These are phyloP conservation scores for Septoria linicola DNA, from an alignment of 2,329 filamentous ascomycete species.

Conservation along the genomic window DNA sequence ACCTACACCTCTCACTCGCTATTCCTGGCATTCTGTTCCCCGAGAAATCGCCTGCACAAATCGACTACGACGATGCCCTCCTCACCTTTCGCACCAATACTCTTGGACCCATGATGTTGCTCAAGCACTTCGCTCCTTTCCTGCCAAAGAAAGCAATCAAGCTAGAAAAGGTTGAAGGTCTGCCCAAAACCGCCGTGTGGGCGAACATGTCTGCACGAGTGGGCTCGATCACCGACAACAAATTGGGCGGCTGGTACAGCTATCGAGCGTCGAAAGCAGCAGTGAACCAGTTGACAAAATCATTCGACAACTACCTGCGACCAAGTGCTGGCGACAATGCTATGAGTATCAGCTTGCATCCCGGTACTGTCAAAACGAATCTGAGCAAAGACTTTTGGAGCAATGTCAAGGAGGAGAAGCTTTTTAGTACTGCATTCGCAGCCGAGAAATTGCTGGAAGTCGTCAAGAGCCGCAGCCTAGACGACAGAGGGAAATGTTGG, in stretches of 20 bases:
- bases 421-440: constrained; percentile 67
- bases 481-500: constrained; percentile 63
- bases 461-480: constrained; percentile 47
- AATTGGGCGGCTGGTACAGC: constrained; percentile 75
- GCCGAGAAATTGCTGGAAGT: constrained; percentile 65
- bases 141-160: constrained; percentile 60
- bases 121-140: constrained; percentile 72
- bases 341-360: constrained; percentile 70
- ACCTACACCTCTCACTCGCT: constrained; percentile 68
- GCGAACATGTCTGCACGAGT: constrained; percentile 77
- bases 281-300: constrained; percentile 69
- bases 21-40: constrained; percentile 71
- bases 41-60: constrained; percentile 67
- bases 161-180: constrained; percentile 34
- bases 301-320: constrained; percentile 66
- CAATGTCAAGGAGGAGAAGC: constrained; percentile 58
- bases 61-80: constrained; percentile 62
- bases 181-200: constrained; percentile 60
- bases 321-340: constrained; percentile 60
- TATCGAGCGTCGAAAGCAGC: constrained; percentile 76
- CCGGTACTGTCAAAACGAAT: constrained; percentile 75
- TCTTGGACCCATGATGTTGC: constrained; percentile 70
- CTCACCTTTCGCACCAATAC: constrained; percentile 72
- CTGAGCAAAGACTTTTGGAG: constrained; percentile 72
- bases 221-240: constrained; percentile 70